phyloP scores from a whole-genome alignment of 176 grass and related monocot genomes.

The Aegilops bicornis region DNA sequence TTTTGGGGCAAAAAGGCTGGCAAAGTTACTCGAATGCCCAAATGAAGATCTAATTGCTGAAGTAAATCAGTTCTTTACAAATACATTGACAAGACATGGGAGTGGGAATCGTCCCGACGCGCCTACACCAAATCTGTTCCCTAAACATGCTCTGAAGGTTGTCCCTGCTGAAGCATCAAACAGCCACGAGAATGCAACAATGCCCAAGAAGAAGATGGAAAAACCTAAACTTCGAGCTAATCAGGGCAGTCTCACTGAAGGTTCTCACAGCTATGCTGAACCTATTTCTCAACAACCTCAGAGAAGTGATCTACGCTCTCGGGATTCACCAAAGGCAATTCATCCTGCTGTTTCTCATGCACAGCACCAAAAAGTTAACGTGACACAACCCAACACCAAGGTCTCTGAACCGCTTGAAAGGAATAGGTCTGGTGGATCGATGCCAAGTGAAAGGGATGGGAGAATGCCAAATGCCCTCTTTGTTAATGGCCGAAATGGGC shows the following conservation, averaged over 20 bases:
- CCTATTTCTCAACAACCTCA: constrained; percentile 40
- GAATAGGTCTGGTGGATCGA: constrained; percentile 54
- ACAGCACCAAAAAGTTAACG: constrained; percentile 46
- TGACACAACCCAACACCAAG: constrained; percentile 37
- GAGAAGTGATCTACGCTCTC: constrained; percentile 31
- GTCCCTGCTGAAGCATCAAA: constrained; percentile 50
- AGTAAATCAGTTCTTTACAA: constrained; percentile 83
- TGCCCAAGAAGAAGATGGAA: constrained; percentile 44
- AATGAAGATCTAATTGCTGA: constrained; percentile 61
- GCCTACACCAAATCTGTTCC: constrained; percentile 36
- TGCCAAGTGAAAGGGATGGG: constrained; percentile 56
- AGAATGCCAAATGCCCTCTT: constrained; percentile 42
- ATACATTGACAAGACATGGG: constrained; percentile 82
- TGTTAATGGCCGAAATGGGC: constrained; percentile 47
- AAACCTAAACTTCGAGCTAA: constrained; percentile 37
- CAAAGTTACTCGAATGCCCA: constrained; percentile 67
- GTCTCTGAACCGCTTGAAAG: constrained; percentile 66
- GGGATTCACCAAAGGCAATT: constrained; percentile 25
- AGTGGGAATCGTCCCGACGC: constrained; percentile 59
- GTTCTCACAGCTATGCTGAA: constrained; percentile 35
- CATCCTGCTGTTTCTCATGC: constrained; percentile 42
- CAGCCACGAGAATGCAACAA: constrained; percentile 31
- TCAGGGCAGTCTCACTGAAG: constrained; percentile 45
- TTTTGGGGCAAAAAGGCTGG: constrained; percentile 81
- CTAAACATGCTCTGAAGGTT: constrained; percentile 30